Base-by-base conservation (phyloP, 1,284 basidiomycete genomes). In the Pseudozyma hubeiensis region DNA sequence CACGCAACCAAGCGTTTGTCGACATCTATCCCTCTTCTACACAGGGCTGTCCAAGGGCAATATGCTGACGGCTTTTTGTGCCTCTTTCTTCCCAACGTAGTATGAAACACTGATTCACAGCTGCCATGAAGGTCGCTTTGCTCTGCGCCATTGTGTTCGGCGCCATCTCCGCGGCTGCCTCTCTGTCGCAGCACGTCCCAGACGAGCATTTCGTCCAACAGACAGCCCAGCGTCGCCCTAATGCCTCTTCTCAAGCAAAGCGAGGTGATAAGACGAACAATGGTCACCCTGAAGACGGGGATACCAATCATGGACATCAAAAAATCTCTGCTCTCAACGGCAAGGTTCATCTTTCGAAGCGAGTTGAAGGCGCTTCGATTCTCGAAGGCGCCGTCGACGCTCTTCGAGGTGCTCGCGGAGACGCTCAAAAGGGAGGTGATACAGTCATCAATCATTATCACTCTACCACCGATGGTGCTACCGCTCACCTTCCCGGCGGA, bases 101-200 rank as follows among this genome's bases (percentile, higher is more conserved):
- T 24, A 24, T 24, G 2, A 24, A 24, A 24, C 24, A 37, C 35
- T 37, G 35, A 37, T 10, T 37, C 2, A 16, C 44, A 9, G 24
- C 33, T 43, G 33, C 37, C 30, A 73, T 73, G 70, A 73, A 61
- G 64, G 55, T 54, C 9, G 59, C 64, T 16, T 46, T 67, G 7
- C 57, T 73, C 41, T 60, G 19, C 43, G 61, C 61, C 17, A 45
- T 73, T n/a, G 70, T 73, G 11, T 73, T 73, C 37, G 70, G 70
- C 37, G 70, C 61, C 33, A 61, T 67, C 50, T 60, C 70, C 9
- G 70, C 48, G 7, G 64, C 70, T n/a, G 70, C 64, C n/a, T 56
- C 70, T 5, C 34, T 64, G 17, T 60, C 64, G 31, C 49, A 44
- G 13, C 19, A 41, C 4, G 24, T 64, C 4, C 62, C 53, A 7